Evolutionary conservation across 352 stramenopile species (phyloP), one percentile per base, ranked within the genome.

Genomic region (Globisporangium acanthophoron): DNA sequence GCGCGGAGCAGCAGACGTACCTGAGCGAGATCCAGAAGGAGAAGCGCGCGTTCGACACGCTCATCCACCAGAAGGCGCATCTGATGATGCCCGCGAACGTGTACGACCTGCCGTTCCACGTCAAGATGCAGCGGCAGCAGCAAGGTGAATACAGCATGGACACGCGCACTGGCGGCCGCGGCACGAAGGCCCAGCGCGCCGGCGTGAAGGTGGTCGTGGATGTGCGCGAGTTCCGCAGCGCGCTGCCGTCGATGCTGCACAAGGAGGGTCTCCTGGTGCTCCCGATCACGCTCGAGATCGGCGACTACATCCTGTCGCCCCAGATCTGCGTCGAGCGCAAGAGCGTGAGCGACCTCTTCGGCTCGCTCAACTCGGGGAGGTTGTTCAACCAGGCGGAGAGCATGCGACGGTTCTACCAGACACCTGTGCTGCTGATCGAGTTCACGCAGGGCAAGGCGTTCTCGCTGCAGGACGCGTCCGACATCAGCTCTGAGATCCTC

Each of bases 241-340:
- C 90, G 3, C 71, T 99, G 41, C 97, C 97, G 5, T 98, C 90
- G 5, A 96, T 99, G 76, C 78, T 99, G n/a, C 94, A 99, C 73
- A 87, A 97, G 62, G 87, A 94, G 52, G 92, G 89, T 0, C 79
- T 98, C 52, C 65, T 95, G 54, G 73, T 99, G 27, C 76, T 94
- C n/a, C 96, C 97, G 8, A 79, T 98, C 16, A 99, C 96, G 21
- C 73, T 99, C 13, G 90, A 96, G 59, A 89, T 99, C 11, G 97
- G 97, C 6, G 97, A 99, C 72, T 99, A 98, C 70, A 95, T 99
- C 8, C 71, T 99, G 41, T 98, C 96, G 49, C 96, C 96, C 43
- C 87, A 98, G 21, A 96, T 99, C 61, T 98, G 94, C 64, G 82
- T 99, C 2, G 97, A 99, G 73, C 78, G 97, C 41, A 99, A 99